Evolutionary conservation across 2,329 filamentous ascomycete species (phyloP).

Genomic region (Stromatinia cepivora): DNA sequence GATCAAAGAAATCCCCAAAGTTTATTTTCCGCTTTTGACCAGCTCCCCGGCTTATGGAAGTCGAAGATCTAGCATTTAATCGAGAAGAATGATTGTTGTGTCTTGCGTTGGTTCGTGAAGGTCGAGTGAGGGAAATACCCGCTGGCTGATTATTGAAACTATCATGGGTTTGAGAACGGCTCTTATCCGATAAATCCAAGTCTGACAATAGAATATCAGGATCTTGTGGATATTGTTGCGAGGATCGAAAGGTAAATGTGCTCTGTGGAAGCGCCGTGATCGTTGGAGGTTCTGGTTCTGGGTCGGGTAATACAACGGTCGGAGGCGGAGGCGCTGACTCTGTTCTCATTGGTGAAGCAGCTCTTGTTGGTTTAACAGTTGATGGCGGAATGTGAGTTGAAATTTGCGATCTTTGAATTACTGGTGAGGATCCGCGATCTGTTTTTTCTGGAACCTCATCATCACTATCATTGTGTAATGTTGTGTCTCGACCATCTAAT

Average conservation of each 20-base stretch:
- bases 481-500: conserved; percentile 60
- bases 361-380: conserved; percentile 32
- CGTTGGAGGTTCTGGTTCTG: conserved; percentile 28
- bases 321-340: conserved; percentile 37
- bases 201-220: conserved; percentile 62
- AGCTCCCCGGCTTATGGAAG: conserved; percentile 57
- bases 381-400: conserved; percentile 41
- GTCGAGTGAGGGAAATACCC: conserved; percentile 36
- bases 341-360: conserved; percentile 36
- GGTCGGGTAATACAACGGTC: conserved; percentile 22
- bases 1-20: conserved; percentile 73
- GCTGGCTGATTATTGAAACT: conserved; percentile 28
- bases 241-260: conserved; percentile 69
- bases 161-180: conserved; percentile 40
- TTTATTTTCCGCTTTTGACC: conserved; percentile 74
- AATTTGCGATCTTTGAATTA: conserved; percentile 52
- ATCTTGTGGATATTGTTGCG: conserved; percentile 58
- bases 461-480: conserved; percentile 62
- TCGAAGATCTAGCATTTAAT: conserved; percentile 30
- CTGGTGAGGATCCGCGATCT: conserved; percentile 60
- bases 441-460: conserved; percentile 64
- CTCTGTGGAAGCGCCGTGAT: conserved; percentile 56
- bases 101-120: conserved; percentile 34
- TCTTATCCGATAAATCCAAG: conserved; percentile 56
- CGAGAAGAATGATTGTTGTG: conserved; percentile 37